These are phyloP conservation scores for Suillus variegatus DNA, from an alignment of 768 basidiomycete genomes.

Conservation along the genomic window DNA sequence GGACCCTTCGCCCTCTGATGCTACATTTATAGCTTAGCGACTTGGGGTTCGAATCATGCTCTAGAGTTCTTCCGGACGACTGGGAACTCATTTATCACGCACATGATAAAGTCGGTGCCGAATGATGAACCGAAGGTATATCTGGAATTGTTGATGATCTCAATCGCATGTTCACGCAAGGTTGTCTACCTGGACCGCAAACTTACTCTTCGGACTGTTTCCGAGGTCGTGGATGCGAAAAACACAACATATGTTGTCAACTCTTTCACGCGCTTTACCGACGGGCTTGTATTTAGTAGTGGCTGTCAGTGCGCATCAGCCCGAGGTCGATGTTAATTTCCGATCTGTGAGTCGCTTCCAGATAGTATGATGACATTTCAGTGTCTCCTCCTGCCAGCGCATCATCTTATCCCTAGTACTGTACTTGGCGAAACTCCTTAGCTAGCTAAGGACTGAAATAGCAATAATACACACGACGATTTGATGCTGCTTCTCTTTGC, in stretches of 20 bases:
- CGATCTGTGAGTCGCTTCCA: background rate
- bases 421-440: too few species aligned
- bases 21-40: background rate
- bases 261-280: background rate
- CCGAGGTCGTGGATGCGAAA: background rate
- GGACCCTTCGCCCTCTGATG: background rate
- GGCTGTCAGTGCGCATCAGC: background rate
- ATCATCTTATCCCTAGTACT: background rate
- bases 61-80: background rate
- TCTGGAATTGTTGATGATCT: background rate
- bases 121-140: background rate
- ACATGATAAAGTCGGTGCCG: background rate
- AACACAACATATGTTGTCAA: too few species aligned
- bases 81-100: too few species aligned
- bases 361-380: too few species aligned
- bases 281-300: background rate
- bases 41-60: background rate
- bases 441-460: too few species aligned
- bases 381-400: too few species aligned
- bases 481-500: background rate
- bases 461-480: background rate
- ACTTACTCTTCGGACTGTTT: background rate
- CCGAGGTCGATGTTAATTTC: background rate
- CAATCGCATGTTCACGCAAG: background rate
- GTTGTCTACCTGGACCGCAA: background rate